Evolutionary conservation across 495 filamentous ascomycete species (phyloP).

Genomic region (Trichoderma asperelloides): DNA sequence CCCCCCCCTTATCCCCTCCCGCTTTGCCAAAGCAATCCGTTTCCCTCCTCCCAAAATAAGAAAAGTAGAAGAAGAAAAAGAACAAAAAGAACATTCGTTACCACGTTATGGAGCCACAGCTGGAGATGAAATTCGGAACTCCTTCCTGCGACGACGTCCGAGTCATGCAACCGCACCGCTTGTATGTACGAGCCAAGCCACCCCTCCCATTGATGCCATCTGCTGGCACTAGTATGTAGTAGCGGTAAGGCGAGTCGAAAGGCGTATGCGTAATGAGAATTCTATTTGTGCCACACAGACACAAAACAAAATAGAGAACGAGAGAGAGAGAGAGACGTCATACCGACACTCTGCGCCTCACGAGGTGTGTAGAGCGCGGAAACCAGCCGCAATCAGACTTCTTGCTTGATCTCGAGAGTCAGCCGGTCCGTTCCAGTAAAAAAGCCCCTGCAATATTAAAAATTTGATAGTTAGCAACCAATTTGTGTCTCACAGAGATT

Average conservation of each 20-base stretch:
- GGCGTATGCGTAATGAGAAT: background rate
- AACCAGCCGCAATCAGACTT: conserved; percentile 69
- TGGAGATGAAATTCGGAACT: background rate
- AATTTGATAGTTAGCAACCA: conserved; percentile 11
- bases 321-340: background rate
- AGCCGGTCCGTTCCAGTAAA: conserved; percentile 86
- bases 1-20: background rate
- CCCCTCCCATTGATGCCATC: background rate
- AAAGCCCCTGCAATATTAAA: conserved; percentile 49
- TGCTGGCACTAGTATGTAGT: background rate
- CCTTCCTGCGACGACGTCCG: background rate
- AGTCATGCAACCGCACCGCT: conserved; percentile 2
- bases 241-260: background rate
- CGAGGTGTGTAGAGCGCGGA: conserved; percentile 56
- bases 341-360: conserved; percentile 16
- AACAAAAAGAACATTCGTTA: background rate
- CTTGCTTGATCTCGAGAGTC: conserved; percentile 55
- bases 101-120: background rate
- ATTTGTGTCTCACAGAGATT: background rate
- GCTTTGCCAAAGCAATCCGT: background rate
- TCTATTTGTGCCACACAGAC: background rate
- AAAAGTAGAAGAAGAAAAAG: background rate
- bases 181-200: background rate
- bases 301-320: background rate
- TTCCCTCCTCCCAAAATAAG: background rate